Conservation (phyloP, 1,284 basidiomycete genomes). For the Coriolopsis trogii region DNA sequence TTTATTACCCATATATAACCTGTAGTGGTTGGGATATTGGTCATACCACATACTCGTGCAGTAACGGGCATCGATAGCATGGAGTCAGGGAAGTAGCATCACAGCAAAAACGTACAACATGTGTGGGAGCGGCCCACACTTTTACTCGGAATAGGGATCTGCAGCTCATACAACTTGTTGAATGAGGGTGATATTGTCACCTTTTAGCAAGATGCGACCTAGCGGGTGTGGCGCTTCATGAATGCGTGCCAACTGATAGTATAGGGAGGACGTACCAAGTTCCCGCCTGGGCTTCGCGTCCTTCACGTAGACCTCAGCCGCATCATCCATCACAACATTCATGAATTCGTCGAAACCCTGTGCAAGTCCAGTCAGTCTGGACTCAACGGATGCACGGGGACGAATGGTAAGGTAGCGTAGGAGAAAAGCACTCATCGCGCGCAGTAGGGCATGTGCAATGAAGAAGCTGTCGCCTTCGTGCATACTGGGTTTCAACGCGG, state of each 20-base stretch:
- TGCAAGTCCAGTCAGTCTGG: slow-evolving; percentile 22
- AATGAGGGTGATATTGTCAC: slow-evolving; percentile 96
- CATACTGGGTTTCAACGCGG: slow-evolving; percentile 33
- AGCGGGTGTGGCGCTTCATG: slow-evolving; percentile 1
- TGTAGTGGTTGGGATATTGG: slow-evolving; percentile 34
- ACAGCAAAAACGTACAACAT: slow-evolving; percentile 29
- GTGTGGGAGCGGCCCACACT: slow-evolving; percentile 19
- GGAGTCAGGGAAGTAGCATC: slow-evolving; percentile 23
- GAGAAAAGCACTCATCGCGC: slow-evolving; percentile 23
- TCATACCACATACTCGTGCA: not conserved
- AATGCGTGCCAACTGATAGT: not conserved
- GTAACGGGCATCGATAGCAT: slow-evolving; percentile 11
- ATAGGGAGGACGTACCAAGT: slow-evolving; percentile 55
- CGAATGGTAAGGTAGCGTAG: slow-evolving; percentile 1
- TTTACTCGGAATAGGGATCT: slow-evolving; percentile 22
- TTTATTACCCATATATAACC: slow-evolving; percentile 83
- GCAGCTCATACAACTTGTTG: slow-evolving; percentile 60
- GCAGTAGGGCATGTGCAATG: slow-evolving; percentile 16
- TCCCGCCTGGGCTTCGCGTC: slow-evolving; percentile 83
- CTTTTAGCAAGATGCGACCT: slow-evolving; percentile 94
- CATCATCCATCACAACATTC: slow-evolving; percentile 98
- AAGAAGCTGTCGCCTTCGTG: slow-evolving; percentile 30
- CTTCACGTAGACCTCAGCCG: slow-evolving; percentile 91
- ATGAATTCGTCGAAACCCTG: slow-evolving; percentile 99
- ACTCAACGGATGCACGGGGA: too few species aligned